Evolutionary conservation across 345 rosid genomes (phyloP), one percentile per base, ranked within the genome.

Genomic region (Gynandropsis gynandra): DNA sequence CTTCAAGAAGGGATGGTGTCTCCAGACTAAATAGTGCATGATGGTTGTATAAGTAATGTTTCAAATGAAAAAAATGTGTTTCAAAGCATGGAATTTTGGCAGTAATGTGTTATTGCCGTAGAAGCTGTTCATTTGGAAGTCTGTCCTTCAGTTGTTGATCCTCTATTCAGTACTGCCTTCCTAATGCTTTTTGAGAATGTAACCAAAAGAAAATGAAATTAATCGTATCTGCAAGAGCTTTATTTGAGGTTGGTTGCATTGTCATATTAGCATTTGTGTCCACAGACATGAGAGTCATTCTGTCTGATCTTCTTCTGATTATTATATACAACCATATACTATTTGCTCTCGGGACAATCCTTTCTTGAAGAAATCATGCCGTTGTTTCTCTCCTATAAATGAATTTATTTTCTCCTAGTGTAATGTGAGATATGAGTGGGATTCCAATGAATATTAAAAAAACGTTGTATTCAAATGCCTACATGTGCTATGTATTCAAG

Each of bases 121-220:
- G 36, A 50, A 36, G 34, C 56, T 77, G 77, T 32, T 72, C 56
- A 50, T 72, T 78, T 13, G 88, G 88, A 64, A 89, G 44, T 74
- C 68, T 86, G 72, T 86, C 96, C 77, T 74, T 90, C 69, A 90
- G 54, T 87, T 79, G 86, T 90, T 19, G 96, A 78, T 60, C 98
- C 95, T 72, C 74, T 73, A 15, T 86, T 92, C 42, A 86, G 67
- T 61, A 86, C 77, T 35, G 90, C 52, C 73, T 96, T 90, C 66
- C 96, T 75, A 59, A 86, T 83, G 75, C 98, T 86, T 56, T 35
- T 59, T 14, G 16, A 41, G 2, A 58, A 53, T 47, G n/a, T 52
- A 21, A 43, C 43, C 47, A 15, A 20, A 12, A 53, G 38, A 4
- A 47, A 15, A 16, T n/a, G 3, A 4, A 46, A 36, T 47, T 11